A percentile compares a stretch with the other conserved stretches of the same genome.
These are phyloP conservation scores for Trichoderma parareesei DNA, from an alignment of 495 filamentous ascomycete species.

Conservation along the genomic window DNA sequence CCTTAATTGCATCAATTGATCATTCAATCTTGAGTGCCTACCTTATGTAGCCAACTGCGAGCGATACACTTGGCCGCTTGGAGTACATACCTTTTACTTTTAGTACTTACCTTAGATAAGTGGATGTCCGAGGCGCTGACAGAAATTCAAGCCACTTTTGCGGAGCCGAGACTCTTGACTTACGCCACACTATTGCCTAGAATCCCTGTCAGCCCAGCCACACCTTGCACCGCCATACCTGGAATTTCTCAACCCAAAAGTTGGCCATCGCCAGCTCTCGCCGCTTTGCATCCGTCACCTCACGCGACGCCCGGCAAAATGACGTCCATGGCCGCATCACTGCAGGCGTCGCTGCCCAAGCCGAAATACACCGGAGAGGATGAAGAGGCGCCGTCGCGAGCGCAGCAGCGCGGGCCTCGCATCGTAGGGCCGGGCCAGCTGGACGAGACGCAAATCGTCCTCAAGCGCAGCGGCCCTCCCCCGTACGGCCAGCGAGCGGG, in stretches of 20 bases:
- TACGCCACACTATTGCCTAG: background rate
- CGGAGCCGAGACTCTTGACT: background rate
- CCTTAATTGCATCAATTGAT: background rate
- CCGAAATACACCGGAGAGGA: constrained; percentile 83
- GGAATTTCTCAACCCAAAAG: constrained; percentile 12
- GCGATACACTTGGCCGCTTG: too few species aligned
- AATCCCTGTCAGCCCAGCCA: constrained; percentile 15
- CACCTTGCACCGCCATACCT: constrained; percentile 12
- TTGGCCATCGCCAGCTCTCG: constrained; percentile 12
- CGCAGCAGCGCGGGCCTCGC: constrained; percentile 67
- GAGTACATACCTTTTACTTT: too few species aligned
- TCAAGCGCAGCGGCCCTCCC: constrained; percentile 78
- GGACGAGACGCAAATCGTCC: constrained; percentile 78
- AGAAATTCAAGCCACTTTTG: background rate
- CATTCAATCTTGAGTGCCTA: background rate
- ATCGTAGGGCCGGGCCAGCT: constrained; percentile 69
- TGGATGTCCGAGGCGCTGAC: too few species aligned
- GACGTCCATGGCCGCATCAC: constrained; percentile 64
- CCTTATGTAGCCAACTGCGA: background rate
- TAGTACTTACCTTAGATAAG: too few species aligned
- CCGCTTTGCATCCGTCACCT: constrained; percentile 6
- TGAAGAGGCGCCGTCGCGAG: constrained; percentile 66
- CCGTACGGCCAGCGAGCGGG: constrained; percentile 74
- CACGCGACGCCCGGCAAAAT: constrained; percentile 32
- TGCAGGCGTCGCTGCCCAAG: constrained; percentile 77